Percentiles rank a stretch among this genome's conserved stretches.
phyloP scores from a whole-genome alignment of 495 filamentous ascomycete species.

The Penicillium subrubescens region DNA sequence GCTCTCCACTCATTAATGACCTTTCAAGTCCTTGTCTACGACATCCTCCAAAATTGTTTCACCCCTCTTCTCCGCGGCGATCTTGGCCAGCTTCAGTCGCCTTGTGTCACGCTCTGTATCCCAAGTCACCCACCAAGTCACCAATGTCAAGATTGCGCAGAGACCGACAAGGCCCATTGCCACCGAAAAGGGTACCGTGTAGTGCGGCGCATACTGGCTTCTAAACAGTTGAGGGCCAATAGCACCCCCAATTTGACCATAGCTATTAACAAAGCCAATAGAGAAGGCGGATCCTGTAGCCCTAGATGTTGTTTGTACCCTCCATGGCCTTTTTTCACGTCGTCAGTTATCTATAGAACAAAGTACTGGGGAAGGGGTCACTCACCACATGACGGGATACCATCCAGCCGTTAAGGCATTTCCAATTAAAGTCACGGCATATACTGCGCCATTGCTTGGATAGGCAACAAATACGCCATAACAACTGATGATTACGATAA shows the following conservation, averaged over 20 bases:
- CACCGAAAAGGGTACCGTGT: conserved; percentile 32
- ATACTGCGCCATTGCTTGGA: conserved; percentile 40
- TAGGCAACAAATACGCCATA: conserved; percentile 46
- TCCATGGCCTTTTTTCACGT: conserved; percentile 31
- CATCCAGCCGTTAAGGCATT: conserved; percentile 36
- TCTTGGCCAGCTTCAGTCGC: conserved; percentile 41
- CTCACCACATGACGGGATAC: conserved; percentile 43
- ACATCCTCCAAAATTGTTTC: conserved; percentile 47
- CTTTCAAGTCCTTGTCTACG: conserved; percentile 41
- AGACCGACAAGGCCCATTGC: conserved; percentile 37
- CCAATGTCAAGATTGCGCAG: conserved; percentile 19
- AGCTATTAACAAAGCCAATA: conserved; percentile 47
- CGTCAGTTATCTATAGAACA: not conserved
- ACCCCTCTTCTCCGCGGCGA: conserved; percentile 40
- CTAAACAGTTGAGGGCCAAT: conserved; percentile 40
- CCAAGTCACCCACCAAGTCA: conserved; percentile 26
- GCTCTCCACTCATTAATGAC: not conserved
- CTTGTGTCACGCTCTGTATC: conserved; percentile 36
- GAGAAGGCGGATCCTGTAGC: conserved; percentile 48
- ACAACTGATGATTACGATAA: conserved; percentile 42
- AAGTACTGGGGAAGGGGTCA: not conserved
- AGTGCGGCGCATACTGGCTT: conserved; percentile 35
- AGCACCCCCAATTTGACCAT: conserved; percentile 38
- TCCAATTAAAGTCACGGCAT: conserved; percentile 42
- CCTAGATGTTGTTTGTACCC: conserved; percentile 44